Evolutionary conservation across 345 rosid genomes (phyloP), one percentile per base, ranked within the genome.

Genomic region (Rhizophora mangle): DNA sequence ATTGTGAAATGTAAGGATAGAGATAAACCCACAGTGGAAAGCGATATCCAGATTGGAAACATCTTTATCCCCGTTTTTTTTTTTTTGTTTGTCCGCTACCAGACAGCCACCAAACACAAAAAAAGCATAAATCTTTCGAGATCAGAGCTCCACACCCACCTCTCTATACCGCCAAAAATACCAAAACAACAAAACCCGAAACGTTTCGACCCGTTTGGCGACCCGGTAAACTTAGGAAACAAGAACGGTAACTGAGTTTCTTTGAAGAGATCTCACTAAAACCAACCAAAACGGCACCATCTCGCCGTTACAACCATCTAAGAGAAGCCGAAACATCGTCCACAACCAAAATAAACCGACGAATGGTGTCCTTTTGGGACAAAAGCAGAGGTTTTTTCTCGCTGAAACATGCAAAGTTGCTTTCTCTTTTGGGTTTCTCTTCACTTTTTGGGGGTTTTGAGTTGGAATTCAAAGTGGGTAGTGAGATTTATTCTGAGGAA

Each of bases 91-190:
- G 70, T 69, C 80, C 62, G 47, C 77, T 78, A 72, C 57, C 60
- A 79, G 83, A 77, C 87, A 86, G 76, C 77, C 75, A 60, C 80
- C 85, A 80, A 88, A 81, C 88, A 83, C 89, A 82, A 80, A 81
- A 82, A 84, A 75, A 68, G 73, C 46, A 64, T 56, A 83, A 76
- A 83, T 77, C 82, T 81, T 79, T 82, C 74, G 81, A 88, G 89
- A 89, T 87, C 86, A 85, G 88, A 84, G 86, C 88, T 82, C 81
- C 57, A 75, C 71, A 68, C 72, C 85, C 39, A 78, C 81, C 83
- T 81, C 87, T 88, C 87, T 79, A 75, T 66, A 65, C 74, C 74
- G 62, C 74, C 46, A 27, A 60, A 69, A 73, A 64, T 37, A 43
- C 67, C 58, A 29, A 64, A 29, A 63, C 59, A 47, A 15, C 39